Base-by-base conservation (phyloP, 148 eudicot species). In the Suaeda aralocaspica region DNA sequence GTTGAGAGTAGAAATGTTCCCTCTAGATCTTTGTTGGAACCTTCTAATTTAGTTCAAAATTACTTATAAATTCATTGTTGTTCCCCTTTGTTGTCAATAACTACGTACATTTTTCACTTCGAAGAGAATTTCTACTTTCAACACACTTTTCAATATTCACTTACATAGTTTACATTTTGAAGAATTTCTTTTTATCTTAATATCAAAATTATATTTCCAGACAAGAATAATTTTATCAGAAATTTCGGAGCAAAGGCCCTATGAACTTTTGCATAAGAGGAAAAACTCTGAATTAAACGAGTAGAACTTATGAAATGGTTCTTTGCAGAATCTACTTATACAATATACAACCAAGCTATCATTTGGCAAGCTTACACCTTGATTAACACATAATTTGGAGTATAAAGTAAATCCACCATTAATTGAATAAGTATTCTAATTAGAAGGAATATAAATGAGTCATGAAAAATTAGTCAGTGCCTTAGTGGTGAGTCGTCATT, bases 171-270 rank as follows among this genome's bases (percentile, higher is more conserved):
- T n/a, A n/a, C n/a, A n/a, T n/a, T n/a, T n/a, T n/a, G n/a, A n/a
- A n/a, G n/a, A n/a, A n/a, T n/a, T n/a, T n/a, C n/a, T n/a, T n/a
- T n/a, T n/a, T n/a, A n/a, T n/a, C n/a, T n/a, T n/a, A n/a, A n/a
- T n/a, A n/a, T n/a, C n/a, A n/a, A n/a, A n/a, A n/a, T n/a, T n/a
- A n/a, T n/a, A n/a, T n/a, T n/a, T n/a, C n/a, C n/a, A 66, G 76
- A 77, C 80, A 77, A 29, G 76, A 67, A 44, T 72, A 66, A 77
- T 77, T 59, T 71, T 36, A 42, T n/a, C 16, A 41, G 30, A 72
- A 45, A 1, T 25, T 60, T 55, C 42, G 24, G 60, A 31, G 52
- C 72, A 69, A 52, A 75, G 55, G 34, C 34, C 28, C 50, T 51
- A 63, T 0, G 9, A 3, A 42, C 74, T 68, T 78, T 78, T 34